Percentiles rank a stretch among this genome's conserved stretches.
These are phyloP conservation scores for Suillus placidus DNA, from an alignment of 768 basidiomycete genomes.

Conservation along the genomic window DNA sequence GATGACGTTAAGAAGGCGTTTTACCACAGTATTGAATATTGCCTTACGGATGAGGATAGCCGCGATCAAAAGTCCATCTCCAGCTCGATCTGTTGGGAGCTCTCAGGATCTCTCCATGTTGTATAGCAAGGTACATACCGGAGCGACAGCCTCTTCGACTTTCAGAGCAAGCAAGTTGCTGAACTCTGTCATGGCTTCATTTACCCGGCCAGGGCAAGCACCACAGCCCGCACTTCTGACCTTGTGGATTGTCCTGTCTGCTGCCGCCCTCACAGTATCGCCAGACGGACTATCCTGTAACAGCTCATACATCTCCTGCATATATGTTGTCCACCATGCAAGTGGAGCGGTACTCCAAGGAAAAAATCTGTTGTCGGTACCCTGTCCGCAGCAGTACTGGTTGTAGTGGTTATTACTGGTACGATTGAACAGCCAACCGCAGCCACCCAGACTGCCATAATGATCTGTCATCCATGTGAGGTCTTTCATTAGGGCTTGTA, in stretches of 20 bases:
- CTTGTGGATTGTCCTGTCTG: slow-evolving; percentile 7
- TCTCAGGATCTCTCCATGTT: neutral
- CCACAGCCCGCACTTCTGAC: slow-evolving; percentile 5
- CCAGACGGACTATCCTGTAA: slow-evolving; percentile 25
- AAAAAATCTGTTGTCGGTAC: neutral
- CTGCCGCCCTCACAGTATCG: slow-evolving; percentile 12
- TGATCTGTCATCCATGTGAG: slow-evolving; percentile 16
- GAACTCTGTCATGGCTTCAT: slow-evolving; percentile 21
- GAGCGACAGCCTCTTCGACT: slow-evolving; percentile 18
- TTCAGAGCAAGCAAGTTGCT: slow-evolving; percentile 15
- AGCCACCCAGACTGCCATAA: slow-evolving; percentile 11
- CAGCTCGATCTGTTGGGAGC: slow-evolving; percentile 14
- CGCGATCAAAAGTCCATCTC: slow-evolving; percentile 14
- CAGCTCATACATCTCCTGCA: slow-evolving; percentile 18
- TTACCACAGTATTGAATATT: neutral
- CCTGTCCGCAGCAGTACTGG: neutral
- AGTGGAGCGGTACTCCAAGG: neutral
- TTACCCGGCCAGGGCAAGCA: slow-evolving; percentile 13
- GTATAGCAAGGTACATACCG: slow-evolving; percentile 13
- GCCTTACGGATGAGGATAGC: neutral
- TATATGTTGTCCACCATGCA: slow-evolving; percentile 30
- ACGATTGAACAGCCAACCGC: slow-evolving; percentile 18
- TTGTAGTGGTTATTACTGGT: neutral
- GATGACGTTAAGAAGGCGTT: neutral
- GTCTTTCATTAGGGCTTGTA: neutral